phyloP scores from a whole-genome alignment of 805 yeast species.

The Kregervanrija pseudodelftensis region DNA sequence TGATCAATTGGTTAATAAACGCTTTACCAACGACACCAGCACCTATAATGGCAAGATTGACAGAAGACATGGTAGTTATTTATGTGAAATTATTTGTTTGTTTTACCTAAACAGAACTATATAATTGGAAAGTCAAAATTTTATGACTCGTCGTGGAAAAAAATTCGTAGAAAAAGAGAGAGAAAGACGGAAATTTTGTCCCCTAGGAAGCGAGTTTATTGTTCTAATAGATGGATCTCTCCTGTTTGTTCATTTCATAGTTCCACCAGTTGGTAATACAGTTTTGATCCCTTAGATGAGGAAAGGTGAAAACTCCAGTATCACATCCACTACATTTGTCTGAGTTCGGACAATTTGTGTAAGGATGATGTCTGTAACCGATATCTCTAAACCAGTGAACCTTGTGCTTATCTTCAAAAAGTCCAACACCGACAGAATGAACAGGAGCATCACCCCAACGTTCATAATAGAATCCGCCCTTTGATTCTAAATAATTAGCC shows the following conservation, averaged over 20 bases:
- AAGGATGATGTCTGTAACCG: slow-evolving; percentile 73
- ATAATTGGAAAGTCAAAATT: not conserved
- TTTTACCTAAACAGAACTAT: not conserved
- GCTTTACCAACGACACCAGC: slow-evolving; percentile 96
- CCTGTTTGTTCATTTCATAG: slow-evolving; percentile 29
- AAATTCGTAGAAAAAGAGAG: not conserved
- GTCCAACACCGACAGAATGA: slow-evolving; percentile 64
- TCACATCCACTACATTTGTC: slow-evolving; percentile 41
- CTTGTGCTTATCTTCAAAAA: slow-evolving; percentile 60
- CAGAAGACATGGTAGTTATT: slow-evolving; percentile 36
- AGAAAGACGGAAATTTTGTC: too few species aligned
- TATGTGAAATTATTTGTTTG: not conserved
- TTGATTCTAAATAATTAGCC: slow-evolving; percentile 53
- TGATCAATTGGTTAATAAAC: slow-evolving; percentile 72
- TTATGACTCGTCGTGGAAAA: not conserved
- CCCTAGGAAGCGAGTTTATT: too few species aligned
- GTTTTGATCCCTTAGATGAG: slow-evolving; percentile 54
- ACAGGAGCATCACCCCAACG: slow-evolving; percentile 96
- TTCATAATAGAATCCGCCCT: slow-evolving; percentile 84
- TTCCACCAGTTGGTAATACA: slow-evolving; percentile 70
- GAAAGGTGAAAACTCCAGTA: slow-evolving; percentile 50
- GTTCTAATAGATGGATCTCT: slow-evolving; percentile 16
- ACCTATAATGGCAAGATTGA: slow-evolving; percentile 69
- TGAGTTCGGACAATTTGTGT: slow-evolving; percentile 64
- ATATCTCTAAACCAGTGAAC: slow-evolving; percentile 87